Base-by-base conservation (phyloP, 768 basidiomycete genomes). In the Infundibulicybe gibba region DNA sequence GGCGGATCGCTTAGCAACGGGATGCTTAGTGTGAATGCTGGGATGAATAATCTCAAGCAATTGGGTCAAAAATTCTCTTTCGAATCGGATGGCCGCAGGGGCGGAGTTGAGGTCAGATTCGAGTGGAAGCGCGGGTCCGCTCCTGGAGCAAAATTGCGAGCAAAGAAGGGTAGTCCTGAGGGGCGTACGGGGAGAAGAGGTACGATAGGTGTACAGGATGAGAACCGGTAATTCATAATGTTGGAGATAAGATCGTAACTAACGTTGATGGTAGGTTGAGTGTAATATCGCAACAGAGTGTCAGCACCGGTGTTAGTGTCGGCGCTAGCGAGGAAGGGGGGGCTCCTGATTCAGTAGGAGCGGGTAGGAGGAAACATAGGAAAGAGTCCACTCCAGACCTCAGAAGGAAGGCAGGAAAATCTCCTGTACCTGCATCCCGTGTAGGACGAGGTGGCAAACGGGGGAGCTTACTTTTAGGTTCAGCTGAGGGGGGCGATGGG, bases 51-150 rank as follows among this genome's bases (percentile, higher is more conserved):
- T 19, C 13, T 33, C 12, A 46, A 46, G 12, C 20, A 21, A 9
- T n/a, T 46, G 32, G 43, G 44, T 21, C 38, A 46, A 38, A 32
- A 33, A 4, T 31, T 16, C 25, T 17, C 32, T 11, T 14, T 14
- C 3, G 12, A 30, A 14, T 21, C 43, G 5, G 38, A 31, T 21
- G 59, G 53, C 3, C 48, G 61, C 13, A 64, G 69, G 34, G 70
- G 67, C 1, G 71, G 69, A 19, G 76, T 89, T 1, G 87, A 91
- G 56, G 80, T 92, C 15, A 66, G 81, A 40, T 85, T 92, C 60
- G 89, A 91, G 64, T 93, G 90, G 90, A 77, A 76, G 56, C 68
- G 86, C 41, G 77, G 50, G 13, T 58, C 49, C 19, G 50, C 45
- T 25, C 56, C 43, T 45, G 33, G 51, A 49, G 15, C 20, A 49